Evolutionary conservation across 768 basidiomycete genomes (phyloP), one percentile per base, ranked within the genome.

Genomic region (Rhizopogon vinicolor): DNA sequence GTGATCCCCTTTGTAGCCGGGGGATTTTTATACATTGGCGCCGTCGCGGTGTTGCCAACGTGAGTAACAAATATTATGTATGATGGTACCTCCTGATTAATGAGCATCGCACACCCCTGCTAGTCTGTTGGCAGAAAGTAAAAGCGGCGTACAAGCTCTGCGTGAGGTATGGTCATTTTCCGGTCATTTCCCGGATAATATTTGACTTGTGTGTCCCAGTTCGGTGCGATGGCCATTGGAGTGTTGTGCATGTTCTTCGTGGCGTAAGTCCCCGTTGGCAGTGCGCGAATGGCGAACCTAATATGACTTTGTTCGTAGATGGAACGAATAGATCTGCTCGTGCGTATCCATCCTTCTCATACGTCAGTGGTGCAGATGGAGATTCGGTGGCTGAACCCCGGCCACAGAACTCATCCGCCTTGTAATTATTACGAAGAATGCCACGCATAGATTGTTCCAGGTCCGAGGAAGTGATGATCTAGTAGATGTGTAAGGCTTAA

Each of bases 11-110:
- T 91, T 66, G 91, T 92, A 44, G 91, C 91, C 35, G 91, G 91
- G 60, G 92, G 92, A 16, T 97, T 95, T 75, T 74, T 96, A 63
- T 95, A 94, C 72, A 94, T 96, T 65, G 93, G 92, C 28, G 90
- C 91, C 31, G 93, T 95, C 54, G 91, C 92, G 46, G 92, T 94
- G 57, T 74, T 94, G 57, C 93, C 93, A 62, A 91, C 89, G 90
- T 92, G 79, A 65, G 89, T 79, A 18, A 28, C 29, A 35, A 22
- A 56, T 58, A 43, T 58, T 52, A 3, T 16, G 41, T 52, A 3
- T 16, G 41, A 14, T 52, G 9, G 48, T 33, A 53, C 42, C 48
- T 55, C 46, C 18, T 59, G 39, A 49, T 31, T 58, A 41, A 56
- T 58, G 49, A 60, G 54, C 28, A 16, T 52, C 22, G 54, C 44